Conservation (phyloP, 2,329 filamentous ascomycete genomes). For the Trichoderma afroharzianum region DNA sequence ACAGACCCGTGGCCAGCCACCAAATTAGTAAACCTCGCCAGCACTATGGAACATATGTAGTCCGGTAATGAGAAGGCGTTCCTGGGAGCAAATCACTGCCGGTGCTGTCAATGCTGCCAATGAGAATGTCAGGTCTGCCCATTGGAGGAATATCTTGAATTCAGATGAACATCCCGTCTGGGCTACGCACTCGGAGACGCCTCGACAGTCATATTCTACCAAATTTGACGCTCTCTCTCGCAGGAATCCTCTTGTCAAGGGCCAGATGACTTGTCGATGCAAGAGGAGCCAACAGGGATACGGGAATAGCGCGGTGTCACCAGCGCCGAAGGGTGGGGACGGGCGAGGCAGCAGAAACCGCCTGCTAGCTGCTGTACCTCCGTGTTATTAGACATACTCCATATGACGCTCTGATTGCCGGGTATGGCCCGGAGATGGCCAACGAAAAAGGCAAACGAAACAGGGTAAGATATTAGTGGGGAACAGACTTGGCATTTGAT, state of each 20-base stretch:
- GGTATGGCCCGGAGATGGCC: background rate
- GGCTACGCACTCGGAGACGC: background rate
- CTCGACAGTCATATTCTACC: background rate
- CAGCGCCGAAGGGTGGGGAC: background rate
- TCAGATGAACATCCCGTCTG: background rate
- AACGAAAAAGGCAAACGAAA: background rate
- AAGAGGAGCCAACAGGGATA: background rate
- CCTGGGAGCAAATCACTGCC: background rate
- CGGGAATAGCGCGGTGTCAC: background rate
- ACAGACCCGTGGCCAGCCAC: background rate
- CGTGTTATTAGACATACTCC: background rate
- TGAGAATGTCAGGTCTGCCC: background rate
- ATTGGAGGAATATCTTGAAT: conserved; percentile 4
- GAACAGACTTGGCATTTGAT: background rate
- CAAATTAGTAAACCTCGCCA: background rate
- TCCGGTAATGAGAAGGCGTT: background rate
- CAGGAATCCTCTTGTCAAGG: background rate
- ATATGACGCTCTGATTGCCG: background rate
- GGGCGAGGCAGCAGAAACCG: background rate
- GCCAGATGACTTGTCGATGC: background rate
- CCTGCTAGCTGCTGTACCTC: background rate
- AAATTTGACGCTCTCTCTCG: background rate
- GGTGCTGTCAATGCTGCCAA: background rate
- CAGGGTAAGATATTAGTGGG: background rate
- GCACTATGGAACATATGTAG: no score